A percentile compares a stretch with the other conserved stretches of the same genome.
Conservation (phyloP, 805 yeast species). For the Kuraishia floccosa region DNA sequence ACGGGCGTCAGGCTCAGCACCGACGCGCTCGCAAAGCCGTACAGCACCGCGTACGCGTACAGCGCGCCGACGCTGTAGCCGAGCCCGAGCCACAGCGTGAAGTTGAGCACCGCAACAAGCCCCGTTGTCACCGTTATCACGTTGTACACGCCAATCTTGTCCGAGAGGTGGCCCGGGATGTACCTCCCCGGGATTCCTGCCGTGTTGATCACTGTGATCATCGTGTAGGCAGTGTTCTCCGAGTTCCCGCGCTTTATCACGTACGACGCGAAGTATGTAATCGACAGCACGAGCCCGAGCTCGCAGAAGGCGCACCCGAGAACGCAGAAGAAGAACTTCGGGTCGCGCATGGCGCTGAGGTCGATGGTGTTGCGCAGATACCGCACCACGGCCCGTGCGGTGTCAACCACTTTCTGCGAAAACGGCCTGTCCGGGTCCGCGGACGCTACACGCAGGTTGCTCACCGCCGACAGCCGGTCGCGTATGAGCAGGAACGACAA, state of each 20-base stretch:
- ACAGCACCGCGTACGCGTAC: conserved; percentile 36
- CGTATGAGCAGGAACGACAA: conserved; percentile 21
- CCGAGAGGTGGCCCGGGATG: conserved; percentile 32
- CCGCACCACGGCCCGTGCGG: conserved; percentile 2
- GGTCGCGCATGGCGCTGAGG: conserved; percentile 22
- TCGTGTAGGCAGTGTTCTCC: conserved; percentile 24
- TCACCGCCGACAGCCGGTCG: conserved; percentile 19
- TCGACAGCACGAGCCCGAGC: conserved; percentile 23
- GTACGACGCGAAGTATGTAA: conserved; percentile 33
- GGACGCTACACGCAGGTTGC: background rate
- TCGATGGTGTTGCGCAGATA: conserved; percentile 9
- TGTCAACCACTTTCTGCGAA: background rate
- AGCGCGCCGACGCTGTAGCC: conserved; percentile 28
- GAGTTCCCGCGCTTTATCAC: conserved; percentile 28
- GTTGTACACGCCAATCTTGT: conserved; percentile 32
- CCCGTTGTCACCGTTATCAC: conserved; percentile 21
- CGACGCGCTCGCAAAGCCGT: conserved; percentile 48
- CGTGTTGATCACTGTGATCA: conserved; percentile 33
- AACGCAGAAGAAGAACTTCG: conserved; percentile 22
- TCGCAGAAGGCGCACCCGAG: conserved; percentile 28
- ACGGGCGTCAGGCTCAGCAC: conserved; percentile 50
- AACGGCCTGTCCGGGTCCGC: background rate
- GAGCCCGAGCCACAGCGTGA: conserved; percentile 54
- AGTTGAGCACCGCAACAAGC: conserved; percentile 31
- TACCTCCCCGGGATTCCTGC: conserved; percentile 33